Conservation (phyloP, 176 grass and related monocot genomes). For the Saccharum spontaneum region DNA sequence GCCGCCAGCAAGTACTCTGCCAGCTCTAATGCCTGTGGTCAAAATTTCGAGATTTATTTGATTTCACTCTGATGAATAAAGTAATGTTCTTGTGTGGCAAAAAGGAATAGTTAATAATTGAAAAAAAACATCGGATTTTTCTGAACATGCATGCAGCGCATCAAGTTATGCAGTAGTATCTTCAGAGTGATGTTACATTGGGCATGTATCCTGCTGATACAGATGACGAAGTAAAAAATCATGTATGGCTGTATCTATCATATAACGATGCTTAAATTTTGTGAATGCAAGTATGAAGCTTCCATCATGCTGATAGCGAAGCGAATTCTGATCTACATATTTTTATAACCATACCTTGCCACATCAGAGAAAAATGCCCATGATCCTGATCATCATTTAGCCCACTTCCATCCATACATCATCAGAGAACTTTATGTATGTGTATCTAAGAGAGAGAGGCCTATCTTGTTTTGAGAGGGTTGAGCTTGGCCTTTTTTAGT, state of each 20-base stretch:
- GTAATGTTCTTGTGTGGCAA: neutral
- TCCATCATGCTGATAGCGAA: slow-evolving; percentile 40
- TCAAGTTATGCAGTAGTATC: neutral
- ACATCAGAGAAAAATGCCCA: slow-evolving; percentile 35
- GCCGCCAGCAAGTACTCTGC: neutral
- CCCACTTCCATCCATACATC: slow-evolving; percentile 29
- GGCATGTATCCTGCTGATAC: neutral
- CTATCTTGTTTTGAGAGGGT: neutral
- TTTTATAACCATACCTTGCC: slow-evolving; percentile 16
- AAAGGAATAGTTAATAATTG: neutral
- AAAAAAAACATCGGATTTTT: neutral
- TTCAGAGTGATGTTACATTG: neutral
- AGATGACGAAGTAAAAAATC: neutral
- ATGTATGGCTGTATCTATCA: slow-evolving; percentile 18
- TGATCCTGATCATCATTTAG: slow-evolving; percentile 33
- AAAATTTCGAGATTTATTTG: neutral
- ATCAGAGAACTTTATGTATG: slow-evolving; percentile 26
- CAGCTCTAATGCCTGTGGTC: neutral
- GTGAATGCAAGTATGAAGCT: slow-evolving; percentile 15
- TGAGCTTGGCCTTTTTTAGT: slow-evolving; percentile 27
- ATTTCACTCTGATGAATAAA: neutral
- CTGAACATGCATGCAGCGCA: neutral
- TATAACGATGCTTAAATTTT: neutral
- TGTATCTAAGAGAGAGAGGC: neutral
- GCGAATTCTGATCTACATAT: slow-evolving; percentile 16